A percentile compares a stretch with the other conserved stretches of the same genome.
phyloP scores from a whole-genome alignment of 495 filamentous ascomycete species.

The Barbatosphaeria neglecta region DNA sequence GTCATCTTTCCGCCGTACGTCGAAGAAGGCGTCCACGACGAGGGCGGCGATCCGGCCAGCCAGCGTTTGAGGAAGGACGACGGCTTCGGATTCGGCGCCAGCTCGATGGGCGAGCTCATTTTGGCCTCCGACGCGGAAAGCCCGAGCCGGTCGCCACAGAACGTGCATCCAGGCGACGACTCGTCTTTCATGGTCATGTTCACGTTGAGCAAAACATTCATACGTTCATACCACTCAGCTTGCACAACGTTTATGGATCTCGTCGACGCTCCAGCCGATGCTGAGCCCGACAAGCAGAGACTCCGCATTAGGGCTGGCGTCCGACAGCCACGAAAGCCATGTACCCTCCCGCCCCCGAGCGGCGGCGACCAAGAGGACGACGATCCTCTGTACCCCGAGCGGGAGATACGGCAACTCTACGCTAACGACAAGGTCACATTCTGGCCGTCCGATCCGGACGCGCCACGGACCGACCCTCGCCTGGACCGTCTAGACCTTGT shows the following conservation, averaged over 20 bases:
- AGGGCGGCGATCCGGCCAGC: neutral
- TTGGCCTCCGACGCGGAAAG: neutral
- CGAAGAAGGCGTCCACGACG: too few species aligned
- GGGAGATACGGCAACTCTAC: slow-evolving; percentile 28
- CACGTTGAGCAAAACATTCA: slow-evolving; percentile 45
- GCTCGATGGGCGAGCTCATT: neutral
- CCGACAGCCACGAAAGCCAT: slow-evolving; percentile 40
- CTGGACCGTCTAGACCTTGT: slow-evolving; percentile 38
- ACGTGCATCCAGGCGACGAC: slow-evolving; percentile 22
- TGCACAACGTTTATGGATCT: slow-evolving; percentile 55
- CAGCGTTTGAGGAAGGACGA: neutral
- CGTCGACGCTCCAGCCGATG: slow-evolving; percentile 42
- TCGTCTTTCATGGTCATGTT: slow-evolving; percentile 30
- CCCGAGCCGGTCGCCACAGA: slow-evolving; percentile 7
- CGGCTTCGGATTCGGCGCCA: neutral
- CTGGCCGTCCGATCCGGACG: slow-evolving; percentile 47
- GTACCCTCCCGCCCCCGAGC: slow-evolving; percentile 30
- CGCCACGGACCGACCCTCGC: slow-evolving; percentile 11
- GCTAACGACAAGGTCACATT: slow-evolving; percentile 35
- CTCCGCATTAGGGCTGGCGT: slow-evolving; percentile 17
- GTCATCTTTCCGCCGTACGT: slow-evolving; percentile 36
- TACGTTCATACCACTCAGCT: slow-evolving; percentile 47
- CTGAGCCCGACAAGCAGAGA: slow-evolving; percentile 19
- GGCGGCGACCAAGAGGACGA: slow-evolving; percentile 14
- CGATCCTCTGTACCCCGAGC: slow-evolving; percentile 20